These are phyloP conservation scores for Backusella sp. DNA, from an alignment of 192 early-diverging fungal species.

Conservation along the genomic window DNA sequence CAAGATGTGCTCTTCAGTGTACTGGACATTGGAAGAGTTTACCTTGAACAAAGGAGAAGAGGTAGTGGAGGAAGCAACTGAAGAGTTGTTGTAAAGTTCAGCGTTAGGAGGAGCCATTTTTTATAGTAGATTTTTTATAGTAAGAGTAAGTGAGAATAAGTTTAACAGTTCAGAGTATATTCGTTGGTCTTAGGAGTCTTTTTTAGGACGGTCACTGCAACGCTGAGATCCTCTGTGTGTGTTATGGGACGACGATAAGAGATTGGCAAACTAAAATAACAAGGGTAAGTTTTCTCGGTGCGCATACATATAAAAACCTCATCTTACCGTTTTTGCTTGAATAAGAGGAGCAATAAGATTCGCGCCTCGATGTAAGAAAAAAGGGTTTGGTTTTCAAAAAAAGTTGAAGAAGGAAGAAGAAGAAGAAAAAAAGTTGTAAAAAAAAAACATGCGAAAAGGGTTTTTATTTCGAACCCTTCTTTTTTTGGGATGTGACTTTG, in stretches of 20 bases:
- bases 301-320: not conserved
- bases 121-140: slow-evolving; percentile 1
- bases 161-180: slow-evolving; percentile 8
- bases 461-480: not conserved
- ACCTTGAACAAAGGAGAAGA: slow-evolving; percentile 73
- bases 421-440: not conserved
- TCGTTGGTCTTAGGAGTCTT: slow-evolving; percentile 15
- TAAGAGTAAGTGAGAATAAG: slow-evolving; percentile 14
- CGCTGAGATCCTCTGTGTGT: slow-evolving; percentile 43
- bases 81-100: slow-evolving; percentile 35
- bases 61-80: slow-evolving; percentile 31
- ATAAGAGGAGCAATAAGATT: not conserved
- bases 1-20: slow-evolving; percentile 76
- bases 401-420: not conserved
- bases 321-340: slow-evolving; percentile 30
- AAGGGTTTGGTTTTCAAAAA: not conserved
- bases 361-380: not conserved
- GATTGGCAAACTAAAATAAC: slow-evolving; percentile 43
- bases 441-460: not conserved
- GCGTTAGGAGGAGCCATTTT: slow-evolving; percentile 36
- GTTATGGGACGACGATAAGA: slow-evolving; percentile 47
- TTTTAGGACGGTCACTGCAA: slow-evolving; percentile 41
- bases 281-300: slow-evolving; percentile 11
- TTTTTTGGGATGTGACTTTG: not conserved
- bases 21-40: slow-evolving; percentile 84